Evolutionary conservation across 169 alveolate genomes (phyloP).

Genomic region (Eimeria zaria): DNA sequence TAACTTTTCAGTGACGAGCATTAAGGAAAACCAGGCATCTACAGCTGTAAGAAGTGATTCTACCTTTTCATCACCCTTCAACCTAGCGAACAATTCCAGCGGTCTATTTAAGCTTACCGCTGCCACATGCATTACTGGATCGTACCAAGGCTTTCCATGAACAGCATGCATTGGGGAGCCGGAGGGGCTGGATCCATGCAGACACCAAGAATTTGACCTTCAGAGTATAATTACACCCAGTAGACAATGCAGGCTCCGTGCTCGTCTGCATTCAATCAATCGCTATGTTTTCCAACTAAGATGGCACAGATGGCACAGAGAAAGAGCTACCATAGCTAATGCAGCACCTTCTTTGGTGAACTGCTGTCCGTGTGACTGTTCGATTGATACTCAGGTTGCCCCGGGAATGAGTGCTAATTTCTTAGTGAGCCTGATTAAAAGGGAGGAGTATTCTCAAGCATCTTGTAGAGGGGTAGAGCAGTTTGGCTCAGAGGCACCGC

Average conservation of each 20-base stretch:
- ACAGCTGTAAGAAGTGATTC: conserved; percentile 52
- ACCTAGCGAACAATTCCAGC: background rate
- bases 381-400: conserved; percentile 42
- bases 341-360: background rate
- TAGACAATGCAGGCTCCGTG: background rate
- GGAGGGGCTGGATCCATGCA: background rate
- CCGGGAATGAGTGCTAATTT: conserved; percentile 68
- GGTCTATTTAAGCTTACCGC: background rate
- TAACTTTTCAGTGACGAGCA: conserved; percentile 51
- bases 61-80: background rate
- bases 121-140: background rate
- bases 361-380: background rate
- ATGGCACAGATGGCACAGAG: background rate
- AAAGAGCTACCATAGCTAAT: background rate
- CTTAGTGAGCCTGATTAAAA: background rate
- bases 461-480: background rate
- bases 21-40: conserved; percentile 51
- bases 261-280: background rate
- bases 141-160: background rate
- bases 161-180: background rate
- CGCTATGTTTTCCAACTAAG: background rate
- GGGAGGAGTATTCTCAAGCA: background rate
- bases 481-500: background rate
- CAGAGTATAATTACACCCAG: background rate
- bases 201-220: background rate